phyloP scores from a whole-genome alignment of 805 yeast genomes.

The Schwanniomyces sp. region DNA sequence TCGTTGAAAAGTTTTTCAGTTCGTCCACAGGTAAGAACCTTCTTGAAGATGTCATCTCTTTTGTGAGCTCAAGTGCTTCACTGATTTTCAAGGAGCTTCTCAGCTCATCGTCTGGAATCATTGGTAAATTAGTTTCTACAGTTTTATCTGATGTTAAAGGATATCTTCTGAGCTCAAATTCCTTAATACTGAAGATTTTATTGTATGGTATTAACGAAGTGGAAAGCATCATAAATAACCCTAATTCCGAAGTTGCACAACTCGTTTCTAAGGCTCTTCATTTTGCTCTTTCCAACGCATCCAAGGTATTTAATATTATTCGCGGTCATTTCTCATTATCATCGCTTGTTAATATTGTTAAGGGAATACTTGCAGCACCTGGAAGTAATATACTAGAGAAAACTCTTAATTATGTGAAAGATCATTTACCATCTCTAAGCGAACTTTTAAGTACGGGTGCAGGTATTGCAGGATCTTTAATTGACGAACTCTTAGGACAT shows the following conservation, averaged over 20 bases:
- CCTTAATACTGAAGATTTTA: neutral
- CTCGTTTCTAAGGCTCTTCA: neutral
- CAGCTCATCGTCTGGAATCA: neutral
- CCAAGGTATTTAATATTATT: neutral
- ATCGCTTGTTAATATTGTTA: neutral
- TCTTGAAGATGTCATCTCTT: neutral
- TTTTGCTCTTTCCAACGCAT: neutral
- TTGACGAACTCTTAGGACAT: conserved; percentile 5
- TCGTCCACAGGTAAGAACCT: neutral
- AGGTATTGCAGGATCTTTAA: neutral
- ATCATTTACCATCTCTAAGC: neutral
- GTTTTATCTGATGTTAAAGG: neutral
- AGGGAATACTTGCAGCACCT: neutral
- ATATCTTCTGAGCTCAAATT: neutral
- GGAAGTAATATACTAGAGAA: neutral
- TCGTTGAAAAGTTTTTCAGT: neutral
- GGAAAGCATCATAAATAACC: neutral
- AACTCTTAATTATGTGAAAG: neutral
- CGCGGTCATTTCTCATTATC: neutral
- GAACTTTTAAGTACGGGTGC: neutral
- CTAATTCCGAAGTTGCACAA: neutral
- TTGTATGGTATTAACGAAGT: neutral
- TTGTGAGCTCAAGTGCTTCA: neutral
- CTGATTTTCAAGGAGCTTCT: neutral
- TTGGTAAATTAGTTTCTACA: neutral